Percentiles rank a stretch among this genome's conserved stretches.
phyloP scores from a whole-genome alignment of 2,329 filamentous ascomycete species.

The Nothophaeocryptopus gaeumannii region DNA sequence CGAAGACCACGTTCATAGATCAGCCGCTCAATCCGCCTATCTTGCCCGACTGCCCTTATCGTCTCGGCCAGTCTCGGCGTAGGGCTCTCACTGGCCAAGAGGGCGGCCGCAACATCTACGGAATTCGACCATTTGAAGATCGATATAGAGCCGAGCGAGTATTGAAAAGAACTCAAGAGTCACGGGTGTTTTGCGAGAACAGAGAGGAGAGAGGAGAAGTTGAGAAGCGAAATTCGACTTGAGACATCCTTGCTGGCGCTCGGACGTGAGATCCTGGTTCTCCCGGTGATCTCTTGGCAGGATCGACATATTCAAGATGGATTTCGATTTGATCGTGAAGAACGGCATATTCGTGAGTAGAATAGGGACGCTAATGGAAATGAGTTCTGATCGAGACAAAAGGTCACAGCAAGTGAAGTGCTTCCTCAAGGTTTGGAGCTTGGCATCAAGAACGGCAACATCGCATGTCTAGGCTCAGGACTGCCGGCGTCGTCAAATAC shows the following conservation, averaged over 20 bases:
- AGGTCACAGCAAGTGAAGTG: slow-evolving; percentile 50
- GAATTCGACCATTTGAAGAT: neutral
- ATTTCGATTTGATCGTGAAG: slow-evolving; percentile 42
- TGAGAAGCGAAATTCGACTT: no score
- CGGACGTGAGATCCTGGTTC: no score
- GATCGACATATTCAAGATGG: slow-evolving; percentile 19
- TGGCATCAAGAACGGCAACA: slow-evolving; percentile 48
- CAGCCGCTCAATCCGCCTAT: slow-evolving; percentile 16
- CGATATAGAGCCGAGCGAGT: no score
- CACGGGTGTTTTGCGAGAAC: no score
- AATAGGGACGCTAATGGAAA: neutral
- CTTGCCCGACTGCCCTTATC: slow-evolving; percentile 21
- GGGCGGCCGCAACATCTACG: neutral
- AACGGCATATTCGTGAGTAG: slow-evolving; percentile 43
- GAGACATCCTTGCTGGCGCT: no score
- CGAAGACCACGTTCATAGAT: neutral
- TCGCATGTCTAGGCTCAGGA: slow-evolving; percentile 43
- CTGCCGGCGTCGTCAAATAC: slow-evolving; percentile 37
- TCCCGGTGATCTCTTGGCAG: slow-evolving; percentile 2
- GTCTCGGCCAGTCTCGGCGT: slow-evolving; percentile 16
- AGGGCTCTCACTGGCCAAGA: neutral
- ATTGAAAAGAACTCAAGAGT: no score
- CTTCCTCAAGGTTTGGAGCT: slow-evolving; percentile 46
- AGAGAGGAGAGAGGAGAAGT: no score
- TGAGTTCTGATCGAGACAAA: neutral